Evolutionary conservation across 768 basidiomycete species (phyloP), one percentile per base, ranked within the genome.

Genomic region (Rhodotorula paludigena): DNA sequence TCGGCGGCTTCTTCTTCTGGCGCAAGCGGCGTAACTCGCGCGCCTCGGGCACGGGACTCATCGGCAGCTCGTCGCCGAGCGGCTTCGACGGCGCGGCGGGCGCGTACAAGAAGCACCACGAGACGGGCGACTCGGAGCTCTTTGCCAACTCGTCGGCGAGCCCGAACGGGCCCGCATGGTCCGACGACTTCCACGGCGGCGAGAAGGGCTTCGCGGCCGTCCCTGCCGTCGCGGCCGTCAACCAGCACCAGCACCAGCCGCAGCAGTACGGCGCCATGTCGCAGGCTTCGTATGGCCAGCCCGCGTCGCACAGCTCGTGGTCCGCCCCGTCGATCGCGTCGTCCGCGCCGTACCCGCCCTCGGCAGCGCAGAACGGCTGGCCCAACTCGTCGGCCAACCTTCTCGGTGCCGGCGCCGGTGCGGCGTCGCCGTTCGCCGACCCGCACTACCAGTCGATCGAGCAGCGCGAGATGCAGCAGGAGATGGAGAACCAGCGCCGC

Each of bases 401-500:
- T 21, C 59, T 70, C 60, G 21, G 47, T n/a, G 20, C 41, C 32
- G 15, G 33, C 39, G 21, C 48, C 39, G 42, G 42, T 45, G 20
- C 41, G 25, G 28, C 30, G n/a, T 54, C 60, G 45, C 47, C 60
- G 18, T 61, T 60, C 47, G 28, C 23, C 30, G 58, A 38, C 53
- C 8, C 63, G 54, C 44, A 57, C 14, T 45, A 68, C 47, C 45
- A 69, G 16, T 55, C 45, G 51, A 69, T 69, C 54, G 68, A 69
- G 54, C 63, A 63, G 39, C 57, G 68, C 44, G 68, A 69, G 39
- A 33, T 69, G 33, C 45, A 64, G 55, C 68, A 69, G 49, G 62
- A 69, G 48, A 55, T 60, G 28, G 58, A 69, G 23, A 57, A 69
- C 48, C 52, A 54, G 54, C 60, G 18, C 44, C 60, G 15, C 39